Base-by-base conservation (phyloP, 371 early-diverging fungal genomes). In the Mucor sp. region DNA sequence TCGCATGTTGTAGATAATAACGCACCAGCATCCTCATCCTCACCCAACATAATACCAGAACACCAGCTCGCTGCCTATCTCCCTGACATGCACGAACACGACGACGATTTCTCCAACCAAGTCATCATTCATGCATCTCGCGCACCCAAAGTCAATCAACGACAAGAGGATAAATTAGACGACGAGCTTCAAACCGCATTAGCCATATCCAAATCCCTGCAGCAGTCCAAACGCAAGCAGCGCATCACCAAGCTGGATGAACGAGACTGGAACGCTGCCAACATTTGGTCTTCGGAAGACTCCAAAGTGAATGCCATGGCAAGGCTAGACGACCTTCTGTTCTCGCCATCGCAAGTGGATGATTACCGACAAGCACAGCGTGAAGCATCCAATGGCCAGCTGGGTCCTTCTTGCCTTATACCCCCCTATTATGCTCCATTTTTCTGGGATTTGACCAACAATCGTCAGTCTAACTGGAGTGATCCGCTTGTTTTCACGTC, bases 121-220 rank as follows among this genome's bases (percentile, higher is more conserved):
- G 58, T 61, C 8, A 47, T 63, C 3, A 35, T 71, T 17, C 64
- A 69, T 33, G 60, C 44, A 15, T 23, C 48, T 6, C 48, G 43
- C 6, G 23, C 21, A 27, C 47, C 8, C 15, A 44, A 60, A 48
- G 21, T 0, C 0, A 58, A 12, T 4, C 39, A 39, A 61, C 50
- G 61, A 41, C 53, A 14, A 53, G 23, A 55, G 6, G 67, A 69
- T 39, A 65, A 71, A 50, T 12, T 58, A 3, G 78, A 78, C 27
- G 79, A 79, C 37, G 67, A 67, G 1, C 60, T 76, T 30, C 79
- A 79, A 33, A 61, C 70, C 0, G 74, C 69, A 7, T 43, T 79
- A 15, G 77, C 73, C 0, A 3, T 75, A 8, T 75, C 76, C 6
- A 58, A 47, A 17, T 75, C 76, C 7, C 11, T 72, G 2, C n/a